These are phyloP conservation scores for Barnettozyma botsteinii DNA, from an alignment of 805 yeast species.

Conservation along the genomic window DNA sequence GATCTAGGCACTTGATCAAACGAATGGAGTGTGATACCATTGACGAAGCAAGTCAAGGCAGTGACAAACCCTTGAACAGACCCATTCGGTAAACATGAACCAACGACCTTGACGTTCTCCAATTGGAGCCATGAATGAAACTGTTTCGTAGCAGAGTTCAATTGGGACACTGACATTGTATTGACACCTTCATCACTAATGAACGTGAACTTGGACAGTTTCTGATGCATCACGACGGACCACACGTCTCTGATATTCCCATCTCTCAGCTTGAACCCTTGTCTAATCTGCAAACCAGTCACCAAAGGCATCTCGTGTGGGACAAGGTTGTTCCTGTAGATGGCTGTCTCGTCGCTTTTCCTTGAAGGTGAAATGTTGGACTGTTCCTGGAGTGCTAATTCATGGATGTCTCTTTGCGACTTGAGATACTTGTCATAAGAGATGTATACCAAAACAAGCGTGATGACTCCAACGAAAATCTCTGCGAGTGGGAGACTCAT, in stretches of 20 bases:
- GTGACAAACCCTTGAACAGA: slow-evolving; percentile 34
- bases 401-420: slow-evolving; percentile 47
- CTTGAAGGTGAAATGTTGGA: slow-evolving; percentile 61
- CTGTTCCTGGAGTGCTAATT: slow-evolving; percentile 55
- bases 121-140: slow-evolving; percentile 18
- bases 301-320: slow-evolving; percentile 67
- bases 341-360: slow-evolving; percentile 63
- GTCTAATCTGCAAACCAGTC: slow-evolving; percentile 61
- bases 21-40: slow-evolving; percentile 36
- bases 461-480: background rate
- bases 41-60: slow-evolving; percentile 39
- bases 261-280: slow-evolving; percentile 60
- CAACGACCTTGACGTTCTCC: slow-evolving; percentile 23
- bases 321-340: slow-evolving; percentile 67
- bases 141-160: slow-evolving; percentile 29
- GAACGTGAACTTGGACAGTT: slow-evolving; percentile 20
- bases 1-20: slow-evolving; percentile 30
- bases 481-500: background rate
- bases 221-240: slow-evolving; percentile 41
- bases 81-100: slow-evolving; percentile 24
- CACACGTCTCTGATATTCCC: slow-evolving; percentile 75
- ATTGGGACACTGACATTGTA: slow-evolving; percentile 10
- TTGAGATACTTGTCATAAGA: slow-evolving; percentile 23
- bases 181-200: slow-evolving; percentile 21
- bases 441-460: slow-evolving; percentile 41